phyloP scores from a whole-genome alignment of 768 basidiomycete species.

The Suillus cothurnatus region DNA sequence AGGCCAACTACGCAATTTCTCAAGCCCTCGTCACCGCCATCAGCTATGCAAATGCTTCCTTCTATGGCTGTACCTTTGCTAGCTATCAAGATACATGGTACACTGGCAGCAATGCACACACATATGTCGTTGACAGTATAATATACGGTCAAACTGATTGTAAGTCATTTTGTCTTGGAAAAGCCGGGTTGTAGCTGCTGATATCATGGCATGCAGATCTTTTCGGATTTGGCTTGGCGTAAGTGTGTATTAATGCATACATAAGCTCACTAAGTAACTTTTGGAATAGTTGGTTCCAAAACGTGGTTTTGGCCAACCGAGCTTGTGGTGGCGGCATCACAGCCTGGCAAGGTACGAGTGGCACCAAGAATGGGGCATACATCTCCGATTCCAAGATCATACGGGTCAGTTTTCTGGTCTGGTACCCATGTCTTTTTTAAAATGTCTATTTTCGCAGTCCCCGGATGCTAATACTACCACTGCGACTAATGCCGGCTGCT shows the following conservation, averaged over 20 bases:
- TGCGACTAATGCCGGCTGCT: slow-evolving; percentile 47
- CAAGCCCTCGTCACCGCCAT: slow-evolving; percentile 66
- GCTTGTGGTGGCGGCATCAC: slow-evolving; percentile 66
- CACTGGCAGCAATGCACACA: slow-evolving; percentile 58
- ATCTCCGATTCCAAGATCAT: slow-evolving; percentile 57
- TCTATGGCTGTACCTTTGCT: slow-evolving; percentile 60
- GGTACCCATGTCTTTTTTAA: neutral
- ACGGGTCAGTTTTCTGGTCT: slow-evolving; percentile 40
- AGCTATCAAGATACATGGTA: slow-evolving; percentile 73
- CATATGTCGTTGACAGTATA: slow-evolving; percentile 62
- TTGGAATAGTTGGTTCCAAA: slow-evolving; percentile 56
- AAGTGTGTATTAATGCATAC: slow-evolving; percentile 18
- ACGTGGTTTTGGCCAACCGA: slow-evolving; percentile 58
- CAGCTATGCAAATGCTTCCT: slow-evolving; percentile 67
- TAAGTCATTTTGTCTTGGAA: slow-evolving; percentile 29
- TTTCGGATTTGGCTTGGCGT: slow-evolving; percentile 60
- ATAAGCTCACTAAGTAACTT: neutral
- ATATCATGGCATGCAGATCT: neutral
- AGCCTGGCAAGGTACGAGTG: slow-evolving; percentile 59
- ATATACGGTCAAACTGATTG: slow-evolving; percentile 69
- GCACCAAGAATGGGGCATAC: slow-evolving; percentile 55
- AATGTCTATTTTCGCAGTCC: slow-evolving; percentile 39
- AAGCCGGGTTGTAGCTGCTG: neutral
- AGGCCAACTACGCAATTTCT: slow-evolving; percentile 58
- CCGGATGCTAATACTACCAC: slow-evolving; percentile 58